A percentile compares a stretch with the other conserved stretches of the same genome.
Conservation (phyloP, 2,329 filamentous ascomycete genomes). For the Alternaria solani region DNA sequence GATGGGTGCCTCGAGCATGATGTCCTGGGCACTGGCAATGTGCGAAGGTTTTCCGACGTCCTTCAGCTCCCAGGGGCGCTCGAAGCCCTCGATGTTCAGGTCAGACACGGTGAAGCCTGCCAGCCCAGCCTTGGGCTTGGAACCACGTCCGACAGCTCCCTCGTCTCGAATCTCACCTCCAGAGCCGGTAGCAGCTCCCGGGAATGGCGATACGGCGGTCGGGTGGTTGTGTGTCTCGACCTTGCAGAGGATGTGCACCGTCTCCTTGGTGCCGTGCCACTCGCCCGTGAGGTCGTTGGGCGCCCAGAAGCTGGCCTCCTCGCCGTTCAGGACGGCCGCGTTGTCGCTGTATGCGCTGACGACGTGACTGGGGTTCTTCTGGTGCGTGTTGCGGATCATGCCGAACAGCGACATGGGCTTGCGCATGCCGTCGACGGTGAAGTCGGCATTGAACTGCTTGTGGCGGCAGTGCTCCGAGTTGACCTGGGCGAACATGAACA, state of each 20-base stretch:
- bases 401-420: conserved; percentile 86
- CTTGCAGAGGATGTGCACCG: conserved; percentile 87
- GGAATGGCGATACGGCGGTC: conserved; percentile 91
- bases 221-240: conserved; percentile 99
- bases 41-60: conserved; percentile 90
- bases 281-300: conserved; percentile 85
- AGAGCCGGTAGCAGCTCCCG: conserved; percentile 92
- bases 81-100: conserved; percentile 83
- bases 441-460: conserved; percentile 96
- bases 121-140: conserved; percentile 89
- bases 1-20: conserved; percentile 97
- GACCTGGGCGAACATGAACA: conserved; percentile 99
- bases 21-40: conserved; percentile 92
- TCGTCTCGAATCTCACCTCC: conserved; percentile 97
- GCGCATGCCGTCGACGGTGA: conserved; percentile 87
- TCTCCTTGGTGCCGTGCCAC: conserved; percentile 87
- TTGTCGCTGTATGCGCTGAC: conserved; percentile 98
- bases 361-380: conserved; percentile 77
- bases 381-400: conserved; percentile 97
- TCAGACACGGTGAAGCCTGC: conserved; percentile 96
- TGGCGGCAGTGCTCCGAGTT: conserved; percentile 93
- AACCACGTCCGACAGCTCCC: conserved; percentile 91
- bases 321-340: conserved; percentile 86
- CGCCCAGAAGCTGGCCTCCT: conserved; percentile 79
- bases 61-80: conserved; percentile 82